Conservation (phyloP, 2,329 filamentous ascomycete genomes). For the Pestalotiopsis sp. region DNA sequence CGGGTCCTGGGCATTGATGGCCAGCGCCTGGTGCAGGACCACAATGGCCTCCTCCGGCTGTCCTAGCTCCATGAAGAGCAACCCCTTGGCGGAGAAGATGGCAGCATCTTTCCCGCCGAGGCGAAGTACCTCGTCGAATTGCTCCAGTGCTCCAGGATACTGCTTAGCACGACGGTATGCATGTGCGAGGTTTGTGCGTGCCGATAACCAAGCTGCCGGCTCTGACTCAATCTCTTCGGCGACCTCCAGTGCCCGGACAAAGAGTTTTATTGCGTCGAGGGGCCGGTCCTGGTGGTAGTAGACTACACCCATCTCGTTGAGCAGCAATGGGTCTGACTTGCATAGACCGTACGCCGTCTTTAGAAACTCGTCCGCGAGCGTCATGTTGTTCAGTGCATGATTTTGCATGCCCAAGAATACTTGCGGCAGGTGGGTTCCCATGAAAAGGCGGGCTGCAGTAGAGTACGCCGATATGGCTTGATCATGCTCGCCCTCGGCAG, state of each 20-base stretch:
- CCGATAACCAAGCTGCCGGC: conserved; percentile 79
- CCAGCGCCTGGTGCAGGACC: conserved; percentile 82
- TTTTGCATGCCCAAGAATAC: conserved; percentile 99
- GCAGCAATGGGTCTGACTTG: conserved; percentile 81
- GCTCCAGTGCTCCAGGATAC: conserved; percentile 70
- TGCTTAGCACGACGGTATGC: conserved; percentile 74
- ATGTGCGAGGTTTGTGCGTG: conserved; percentile 87
- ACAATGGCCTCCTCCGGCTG: conserved; percentile 77
- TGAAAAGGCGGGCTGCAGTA: conserved; percentile 91
- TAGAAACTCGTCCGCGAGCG: conserved; percentile 90
- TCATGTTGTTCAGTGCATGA: conserved; percentile 92
- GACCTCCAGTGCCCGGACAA: conserved; percentile 75
- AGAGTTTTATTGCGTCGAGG: conserved; percentile 74
- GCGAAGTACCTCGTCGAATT: conserved; percentile 87
- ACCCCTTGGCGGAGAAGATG: conserved; percentile 80
- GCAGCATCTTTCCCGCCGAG: conserved; percentile 78
- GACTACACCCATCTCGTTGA: conserved; percentile 97
- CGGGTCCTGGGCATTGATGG: conserved; percentile 77
- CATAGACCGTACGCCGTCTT: conserved; percentile 85
- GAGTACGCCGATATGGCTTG: conserved; percentile 98
- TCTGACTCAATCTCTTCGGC: conserved; percentile 83
- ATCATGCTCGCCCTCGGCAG: conserved; percentile 95
- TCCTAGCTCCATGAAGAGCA: conserved; percentile 80
- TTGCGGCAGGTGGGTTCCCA: conserved; percentile 94
- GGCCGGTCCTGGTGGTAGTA: conserved; percentile 88